Conservation (phyloP, 208 protist species). For the Entamoeba histolytica region DNA sequence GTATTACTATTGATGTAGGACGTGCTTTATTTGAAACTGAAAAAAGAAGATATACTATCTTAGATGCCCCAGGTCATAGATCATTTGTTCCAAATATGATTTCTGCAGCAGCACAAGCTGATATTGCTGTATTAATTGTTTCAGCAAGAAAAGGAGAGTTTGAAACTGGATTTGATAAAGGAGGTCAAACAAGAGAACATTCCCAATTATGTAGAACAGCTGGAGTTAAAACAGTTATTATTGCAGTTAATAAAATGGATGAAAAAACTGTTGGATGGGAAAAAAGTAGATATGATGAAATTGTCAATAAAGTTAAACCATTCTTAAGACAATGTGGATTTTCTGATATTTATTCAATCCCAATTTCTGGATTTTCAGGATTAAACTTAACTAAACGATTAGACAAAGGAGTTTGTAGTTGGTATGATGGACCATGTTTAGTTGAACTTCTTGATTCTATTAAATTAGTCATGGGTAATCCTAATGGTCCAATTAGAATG, state of each 20-base stretch:
- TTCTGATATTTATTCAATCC: slow-evolving; percentile 12
- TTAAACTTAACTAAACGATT: slow-evolving; percentile 20
- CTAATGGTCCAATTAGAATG: slow-evolving; percentile 22
- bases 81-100: slow-evolving; percentile 76
- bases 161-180: slow-evolving; percentile 63
- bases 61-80: slow-evolving; percentile 67
- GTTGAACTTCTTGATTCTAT: slow-evolving; percentile 1
- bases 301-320: slow-evolving; percentile 8
- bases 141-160: slow-evolving; percentile 56
- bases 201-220: slow-evolving; percentile 21
- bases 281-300: slow-evolving; percentile 23
- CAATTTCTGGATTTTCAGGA: slow-evolving; percentile 26
- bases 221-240: slow-evolving; percentile 22
- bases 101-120: slow-evolving; percentile 61
- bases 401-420: neutral
- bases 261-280: slow-evolving; percentile 10
- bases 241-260: slow-evolving; percentile 36
- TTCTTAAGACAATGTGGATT: slow-evolving; percentile 21
- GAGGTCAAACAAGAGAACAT: slow-evolving; percentile 31
- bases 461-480: slow-evolving; percentile 16
- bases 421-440: slow-evolving; percentile 6
- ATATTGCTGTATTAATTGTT: slow-evolving; percentile 58
- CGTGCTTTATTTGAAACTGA: slow-evolving; percentile 63
- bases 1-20: slow-evolving; percentile 70
- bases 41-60: slow-evolving; percentile 59